Evolutionary conservation across 2,329 filamentous ascomycete species (phyloP).

Genomic region (Fusarium fracticaudum): DNA sequence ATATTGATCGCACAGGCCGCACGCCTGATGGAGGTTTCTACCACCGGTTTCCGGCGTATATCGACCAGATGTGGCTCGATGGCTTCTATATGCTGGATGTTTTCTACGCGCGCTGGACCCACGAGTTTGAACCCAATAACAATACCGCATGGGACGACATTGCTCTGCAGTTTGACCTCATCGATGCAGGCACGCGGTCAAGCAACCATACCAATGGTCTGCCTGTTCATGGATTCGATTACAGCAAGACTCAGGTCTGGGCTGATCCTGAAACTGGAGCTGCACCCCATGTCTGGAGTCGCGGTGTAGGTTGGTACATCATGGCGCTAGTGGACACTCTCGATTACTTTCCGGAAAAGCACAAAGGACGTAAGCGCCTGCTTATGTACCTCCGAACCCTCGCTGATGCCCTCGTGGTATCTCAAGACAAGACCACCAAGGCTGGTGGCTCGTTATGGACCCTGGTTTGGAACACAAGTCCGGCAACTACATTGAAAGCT

Average conservation of each 20-base stretch:
- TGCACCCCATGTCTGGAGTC: slow-evolving; percentile 61
- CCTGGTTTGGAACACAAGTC: slow-evolving; percentile 54
- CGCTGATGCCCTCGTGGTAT: slow-evolving; percentile 52
- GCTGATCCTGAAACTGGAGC: slow-evolving; percentile 60
- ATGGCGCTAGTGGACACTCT: slow-evolving; percentile 61
- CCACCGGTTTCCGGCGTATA: slow-evolving; percentile 57
- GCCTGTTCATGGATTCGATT: slow-evolving; percentile 65
- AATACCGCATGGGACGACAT: slow-evolving; percentile 55
- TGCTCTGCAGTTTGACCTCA: slow-evolving; percentile 54
- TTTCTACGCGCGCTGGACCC: slow-evolving; percentile 54
- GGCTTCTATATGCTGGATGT: slow-evolving; percentile 61
- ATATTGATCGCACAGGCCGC: slow-evolving; percentile 42
- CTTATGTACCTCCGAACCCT: slow-evolving; percentile 52
- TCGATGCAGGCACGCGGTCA: slow-evolving; percentile 55
- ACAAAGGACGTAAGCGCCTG: slow-evolving; percentile 48
- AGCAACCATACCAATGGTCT: slow-evolving; percentile 47
- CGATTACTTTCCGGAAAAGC: slow-evolving; percentile 52
- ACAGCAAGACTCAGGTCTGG: slow-evolving; percentile 59
- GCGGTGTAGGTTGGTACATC: slow-evolving; percentile 64
- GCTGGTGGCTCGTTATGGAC: slow-evolving; percentile 68
- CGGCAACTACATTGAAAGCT: slow-evolving; percentile 70
- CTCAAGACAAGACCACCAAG: slow-evolving; percentile 57
- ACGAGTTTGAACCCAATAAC: slow-evolving; percentile 48
- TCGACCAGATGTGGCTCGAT: slow-evolving; percentile 67
- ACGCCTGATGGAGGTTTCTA: slow-evolving; percentile 63